Evolutionary conservation across 371 early-diverging fungal genomes (phyloP), one percentile per base, ranked within the genome.

Genomic region (Circinella umbellata): DNA sequence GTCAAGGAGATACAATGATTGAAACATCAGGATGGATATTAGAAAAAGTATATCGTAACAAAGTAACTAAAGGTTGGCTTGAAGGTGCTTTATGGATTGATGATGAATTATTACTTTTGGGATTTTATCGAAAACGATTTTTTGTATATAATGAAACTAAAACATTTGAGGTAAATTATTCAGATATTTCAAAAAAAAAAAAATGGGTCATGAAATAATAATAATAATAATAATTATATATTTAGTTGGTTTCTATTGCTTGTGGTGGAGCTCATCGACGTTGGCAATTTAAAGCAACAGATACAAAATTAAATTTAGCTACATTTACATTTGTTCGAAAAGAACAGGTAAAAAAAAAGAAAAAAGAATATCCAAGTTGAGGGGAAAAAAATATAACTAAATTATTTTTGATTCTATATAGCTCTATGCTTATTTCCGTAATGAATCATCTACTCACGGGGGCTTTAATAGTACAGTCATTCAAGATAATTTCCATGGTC

Each of bases 61-160:
- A 85, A 66, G 83, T 92, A n/a, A 92, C 93, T 18, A 90, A 87
- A 64, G 93, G 92, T 1, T 90, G 91, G 86, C 67, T 91, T 20
- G 93, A 92, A 73, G 80, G 86, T 37, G 78, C 85, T 18, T 48
- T 87, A 5, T 81, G 87, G 57, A 70, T 88, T 62, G 87, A 90
- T 54, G 85, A 80, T 8, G 83, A 88, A 51, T 73, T 91, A 5
- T 73, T 92, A 7, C 71, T 92, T 11, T 72, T 89, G 11, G 93
- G 93, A 0, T 93, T 93, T 71, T 93, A 85, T 67, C 81, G 89
- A 59, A 91, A 92, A 68, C 74, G 87, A 39, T 88, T 91, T 66
- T 92, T 92, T 74, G 86, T 91, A 0, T 91, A 89, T 69, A 91
- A 93, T 68, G 90, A 91, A 72, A 78, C 83, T 15, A 91, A 91